Conservation (phyloP, 805 yeast genomes). For the Candida yuanshanica region DNA sequence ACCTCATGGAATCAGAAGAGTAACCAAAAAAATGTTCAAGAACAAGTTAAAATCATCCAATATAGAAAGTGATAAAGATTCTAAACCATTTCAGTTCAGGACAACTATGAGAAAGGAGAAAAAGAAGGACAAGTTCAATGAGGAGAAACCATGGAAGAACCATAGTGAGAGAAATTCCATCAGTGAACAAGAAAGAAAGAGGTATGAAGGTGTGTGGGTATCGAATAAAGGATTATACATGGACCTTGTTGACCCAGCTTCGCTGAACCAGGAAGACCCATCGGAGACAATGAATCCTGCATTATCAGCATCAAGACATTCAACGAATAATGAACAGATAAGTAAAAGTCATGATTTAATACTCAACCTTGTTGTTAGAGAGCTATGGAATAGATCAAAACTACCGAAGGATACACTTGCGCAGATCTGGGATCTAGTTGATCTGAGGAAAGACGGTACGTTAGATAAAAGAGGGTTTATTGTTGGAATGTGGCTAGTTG, state of each 20-base stretch:
- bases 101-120: slow-evolving; percentile 24
- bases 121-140: slow-evolving; percentile 52
- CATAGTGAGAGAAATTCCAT: slow-evolving; percentile 53
- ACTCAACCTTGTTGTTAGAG: slow-evolving; percentile 52
- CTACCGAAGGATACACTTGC: slow-evolving; percentile 56
- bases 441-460: slow-evolving; percentile 61
- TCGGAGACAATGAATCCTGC: slow-evolving; percentile 22
- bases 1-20: slow-evolving; percentile 16
- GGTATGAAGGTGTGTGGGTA: slow-evolving; percentile 94
- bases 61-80: not conserved
- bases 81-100: slow-evolving; percentile 19
- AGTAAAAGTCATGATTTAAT: slow-evolving; percentile 24
- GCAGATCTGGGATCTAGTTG: slow-evolving; percentile 70
- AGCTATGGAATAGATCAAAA: slow-evolving; percentile 76
- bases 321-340: slow-evolving; percentile 23
- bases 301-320: slow-evolving; percentile 22
- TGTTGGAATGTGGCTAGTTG: slow-evolving; percentile 98
- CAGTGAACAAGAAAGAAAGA: slow-evolving; percentile 66
- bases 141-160: slow-evolving; percentile 91
- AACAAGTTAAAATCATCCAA: slow-evolving; percentile 17
- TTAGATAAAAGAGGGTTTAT: slow-evolving; percentile 76
- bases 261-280: slow-evolving; percentile 11
- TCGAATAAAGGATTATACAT: slow-evolving; percentile 71
- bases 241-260: slow-evolving; percentile 22
- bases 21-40: slow-evolving; percentile 21